A percentile compares a stretch with the other conserved stretches of the same genome.
These are phyloP conservation scores for Yamadazyma sp. DNA, from an alignment of 1,139 yeast species.

Conservation along the genomic window DNA sequence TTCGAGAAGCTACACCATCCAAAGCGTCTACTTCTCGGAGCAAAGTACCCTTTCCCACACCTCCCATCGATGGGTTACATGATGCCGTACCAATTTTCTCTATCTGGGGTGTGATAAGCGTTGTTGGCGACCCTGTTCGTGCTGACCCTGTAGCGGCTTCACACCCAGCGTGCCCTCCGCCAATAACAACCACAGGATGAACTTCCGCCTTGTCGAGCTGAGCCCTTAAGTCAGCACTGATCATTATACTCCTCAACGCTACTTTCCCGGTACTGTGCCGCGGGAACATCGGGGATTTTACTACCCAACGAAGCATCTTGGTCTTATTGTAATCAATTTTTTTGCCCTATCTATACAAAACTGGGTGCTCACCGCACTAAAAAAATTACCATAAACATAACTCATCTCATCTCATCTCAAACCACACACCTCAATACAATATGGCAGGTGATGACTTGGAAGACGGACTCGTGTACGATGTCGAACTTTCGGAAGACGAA, in stretches of 20 bases:
- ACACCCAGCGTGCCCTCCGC: constrained; percentile 99
- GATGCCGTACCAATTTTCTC: constrained; percentile 89
- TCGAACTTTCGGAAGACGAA: constrained; percentile 29
- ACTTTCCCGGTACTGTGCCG: neutral
- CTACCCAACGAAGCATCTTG: neutral
- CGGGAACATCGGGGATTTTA: neutral
- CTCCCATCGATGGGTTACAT: constrained; percentile 98
- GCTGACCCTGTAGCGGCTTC: constrained; percentile 97
- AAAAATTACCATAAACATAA: neutral
- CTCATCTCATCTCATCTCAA: constrained; percentile 11
- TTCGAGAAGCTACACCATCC: constrained; percentile 84
- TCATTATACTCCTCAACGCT: constrained; percentile 19
- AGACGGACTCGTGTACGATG: constrained; percentile 62
- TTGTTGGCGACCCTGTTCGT: constrained; percentile 71
- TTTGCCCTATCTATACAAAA: too few species aligned
- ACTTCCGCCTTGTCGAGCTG: constrained; percentile 31
- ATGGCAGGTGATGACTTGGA: constrained; percentile 55
- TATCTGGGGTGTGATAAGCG: constrained; percentile 74
- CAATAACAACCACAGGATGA: constrained; percentile 81
- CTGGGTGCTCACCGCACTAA: neutral
- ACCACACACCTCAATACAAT: too few species aligned
- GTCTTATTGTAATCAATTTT: neutral
- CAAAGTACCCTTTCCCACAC: constrained; percentile 95
- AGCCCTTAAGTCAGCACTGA: constrained; percentile 40
- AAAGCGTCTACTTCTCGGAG: constrained; percentile 92